Percentiles rank a stretch among this genome's conserved stretches.
phyloP scores from a whole-genome alignment of 768 basidiomycete species.

The Holtermanniella nyarrowii region DNA sequence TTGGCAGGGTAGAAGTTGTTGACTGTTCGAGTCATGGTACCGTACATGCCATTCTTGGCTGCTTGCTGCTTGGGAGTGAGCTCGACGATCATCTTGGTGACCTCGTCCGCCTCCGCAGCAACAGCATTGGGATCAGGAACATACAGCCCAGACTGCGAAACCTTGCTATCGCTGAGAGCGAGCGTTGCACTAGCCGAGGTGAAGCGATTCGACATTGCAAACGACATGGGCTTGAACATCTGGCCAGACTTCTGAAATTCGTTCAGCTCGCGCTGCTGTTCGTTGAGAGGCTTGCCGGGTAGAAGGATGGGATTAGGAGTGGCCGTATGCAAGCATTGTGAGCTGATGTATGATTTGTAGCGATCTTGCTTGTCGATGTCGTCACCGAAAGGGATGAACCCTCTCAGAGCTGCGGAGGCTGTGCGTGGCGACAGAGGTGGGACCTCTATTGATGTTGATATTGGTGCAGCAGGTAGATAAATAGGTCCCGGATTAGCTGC shows the following conservation, averaged over 20 bases:
- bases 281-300: conserved; percentile 54
- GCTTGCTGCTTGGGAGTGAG: conserved; percentile 66
- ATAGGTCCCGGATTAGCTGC: conserved; percentile 2
- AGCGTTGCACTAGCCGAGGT: conserved; percentile 57
- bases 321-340: conserved; percentile 50
- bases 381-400: conserved; percentile 76
- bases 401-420: conserved; percentile 73
- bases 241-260: conserved; percentile 80
- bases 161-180: conserved; percentile 33
- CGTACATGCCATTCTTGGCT: conserved; percentile 80
- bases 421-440: conserved; percentile 63
- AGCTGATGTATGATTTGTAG: conserved; percentile 69
- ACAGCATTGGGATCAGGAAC: conserved; percentile 42
- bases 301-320: conserved; percentile 47
- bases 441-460: conserved; percentile 45
- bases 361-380: conserved; percentile 66
- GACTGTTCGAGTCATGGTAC: conserved; percentile 67
- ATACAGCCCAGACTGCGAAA: conserved; percentile 42
- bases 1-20: conserved; percentile 69
- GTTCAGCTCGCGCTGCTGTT: conserved; percentile 68
- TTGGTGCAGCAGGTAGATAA: conserved; percentile 31
- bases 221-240: conserved; percentile 82
- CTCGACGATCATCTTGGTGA: conserved; percentile 40
- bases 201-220: conserved; percentile 91
- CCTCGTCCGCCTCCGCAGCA: conserved; percentile 43